Conservation (phyloP, 768 basidiomycete genomes). For the Omphalotus guepiniiformis region DNA sequence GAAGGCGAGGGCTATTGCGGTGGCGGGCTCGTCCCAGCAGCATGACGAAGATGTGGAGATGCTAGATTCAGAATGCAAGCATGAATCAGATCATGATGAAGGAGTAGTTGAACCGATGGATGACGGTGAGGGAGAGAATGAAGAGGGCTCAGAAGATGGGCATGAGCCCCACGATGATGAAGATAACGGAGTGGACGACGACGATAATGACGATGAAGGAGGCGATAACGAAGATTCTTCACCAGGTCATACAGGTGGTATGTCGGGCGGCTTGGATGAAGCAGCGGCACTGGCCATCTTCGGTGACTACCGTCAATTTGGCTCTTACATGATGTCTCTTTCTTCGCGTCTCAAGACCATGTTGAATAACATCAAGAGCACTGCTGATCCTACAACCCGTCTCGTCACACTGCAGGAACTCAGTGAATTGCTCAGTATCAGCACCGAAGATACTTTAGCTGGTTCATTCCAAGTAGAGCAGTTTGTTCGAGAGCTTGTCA, state of each 20-base stretch:
- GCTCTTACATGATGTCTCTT: constrained; percentile 90
- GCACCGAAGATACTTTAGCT: constrained; percentile 94
- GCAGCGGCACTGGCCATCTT: constrained; percentile 74
- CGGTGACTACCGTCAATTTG: constrained; percentile 83
- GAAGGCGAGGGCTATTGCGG: constrained; percentile 53
- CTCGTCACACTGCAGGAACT: constrained; percentile 91
- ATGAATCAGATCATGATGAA: constrained; percentile 45
- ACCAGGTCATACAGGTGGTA: constrained; percentile 26
- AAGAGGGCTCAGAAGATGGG: constrained; percentile 44
- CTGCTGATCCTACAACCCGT: constrained; percentile 81
- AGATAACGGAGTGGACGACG: constrained; percentile 35
- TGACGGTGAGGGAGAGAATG: constrained; percentile 38
- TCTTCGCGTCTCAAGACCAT: constrained; percentile 86
- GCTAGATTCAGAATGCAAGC: constrained; percentile 60
- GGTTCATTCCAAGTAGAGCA: constrained; percentile 94
- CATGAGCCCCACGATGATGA: constrained; percentile 47
- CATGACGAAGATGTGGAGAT: constrained; percentile 77
- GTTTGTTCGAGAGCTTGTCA: constrained; percentile 88
- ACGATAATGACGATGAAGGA: constrained; percentile 25
- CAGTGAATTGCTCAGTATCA: constrained; percentile 91
- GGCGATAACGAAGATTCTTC: constrained; percentile 35
- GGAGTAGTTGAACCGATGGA: constrained; percentile 39
- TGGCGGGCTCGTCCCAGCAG: constrained; percentile 58
- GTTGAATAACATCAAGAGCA: constrained; percentile 82
- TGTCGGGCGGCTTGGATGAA: constrained; percentile 57